Conservation (phyloP, 768 basidiomycete species). For the Hypholoma sublateritium region DNA sequence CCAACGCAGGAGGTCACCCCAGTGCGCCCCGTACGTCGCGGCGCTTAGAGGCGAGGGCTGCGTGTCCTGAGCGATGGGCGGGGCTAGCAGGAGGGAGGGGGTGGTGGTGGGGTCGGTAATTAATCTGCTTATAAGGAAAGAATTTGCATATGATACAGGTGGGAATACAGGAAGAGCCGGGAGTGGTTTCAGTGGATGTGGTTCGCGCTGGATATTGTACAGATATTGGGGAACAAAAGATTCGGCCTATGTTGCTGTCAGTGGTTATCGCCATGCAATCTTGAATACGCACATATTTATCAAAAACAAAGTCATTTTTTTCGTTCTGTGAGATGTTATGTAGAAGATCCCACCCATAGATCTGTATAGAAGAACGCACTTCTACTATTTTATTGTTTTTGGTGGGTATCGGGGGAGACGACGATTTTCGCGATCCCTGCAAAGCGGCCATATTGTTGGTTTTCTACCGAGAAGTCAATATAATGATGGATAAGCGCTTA, state of each 20-base stretch:
- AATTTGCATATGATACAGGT: slow-evolving; percentile 36
- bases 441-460: no score
- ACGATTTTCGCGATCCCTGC: no score
- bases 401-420: no score
- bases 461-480: not conserved
- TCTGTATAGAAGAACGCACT: not conserved
- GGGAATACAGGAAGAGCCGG: slow-evolving; percentile 45
- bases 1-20: slow-evolving; percentile 41
- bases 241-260: slow-evolving; percentile 36
- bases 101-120: slow-evolving; percentile 26
- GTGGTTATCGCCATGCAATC: not conserved
- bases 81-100: slow-evolving; percentile 26
- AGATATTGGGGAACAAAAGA: slow-evolving; percentile 49
- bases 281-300: slow-evolving; percentile 42
- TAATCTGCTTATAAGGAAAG: slow-evolving; percentile 38
- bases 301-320: slow-evolving; percentile 31
- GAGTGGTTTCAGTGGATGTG: slow-evolving; percentile 40
- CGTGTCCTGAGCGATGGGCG: slow-evolving; percentile 22
- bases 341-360: not conserved
- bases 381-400: not conserved
- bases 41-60: slow-evolving; percentile 24
- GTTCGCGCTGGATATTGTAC: slow-evolving; percentile 46
- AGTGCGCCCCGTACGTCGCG: slow-evolving; percentile 38
- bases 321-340: slow-evolving; percentile 5
- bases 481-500: no score